Percentiles rank a stretch among this genome's conserved stretches.
phyloP scores from a whole-genome alignment of 2,329 filamentous ascomycete genomes.

The Alternaria rosae region DNA sequence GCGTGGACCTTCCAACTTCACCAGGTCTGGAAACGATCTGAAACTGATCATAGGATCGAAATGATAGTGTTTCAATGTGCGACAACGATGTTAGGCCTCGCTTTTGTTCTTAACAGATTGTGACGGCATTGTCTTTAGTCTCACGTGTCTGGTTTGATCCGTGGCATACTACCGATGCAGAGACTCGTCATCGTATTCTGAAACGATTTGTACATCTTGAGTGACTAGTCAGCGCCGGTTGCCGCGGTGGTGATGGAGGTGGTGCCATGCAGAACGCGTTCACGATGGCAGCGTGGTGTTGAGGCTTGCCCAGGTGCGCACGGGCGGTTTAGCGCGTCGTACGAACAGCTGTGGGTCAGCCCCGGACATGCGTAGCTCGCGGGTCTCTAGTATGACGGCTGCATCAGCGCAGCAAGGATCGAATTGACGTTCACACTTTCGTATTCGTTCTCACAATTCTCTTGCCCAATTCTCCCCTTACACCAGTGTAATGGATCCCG shows the following conservation, averaged over 20 bases:
- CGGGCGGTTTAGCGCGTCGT: slow-evolving; percentile 7
- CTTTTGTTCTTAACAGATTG: background rate
- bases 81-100: background rate
- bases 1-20: background rate
- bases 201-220: background rate
- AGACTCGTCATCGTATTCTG: background rate
- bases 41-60: background rate
- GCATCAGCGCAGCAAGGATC: background rate
- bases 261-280: background rate
- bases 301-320: slow-evolving; percentile 9
- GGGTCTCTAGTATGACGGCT: background rate
- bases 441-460: background rate
- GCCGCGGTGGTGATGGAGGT: background rate
- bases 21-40: background rate
- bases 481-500: slow-evolving; percentile 38
- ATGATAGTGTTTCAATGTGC: background rate
- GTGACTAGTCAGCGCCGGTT: background rate
- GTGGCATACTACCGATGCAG: background rate
- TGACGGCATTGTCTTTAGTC: background rate
- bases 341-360: background rate
- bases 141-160: background rate
- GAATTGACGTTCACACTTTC: background rate
- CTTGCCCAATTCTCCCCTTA: background rate
- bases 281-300: slow-evolving; percentile 2
- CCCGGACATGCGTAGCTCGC: background rate